Percentiles rank a stretch among this genome's conserved stretches.
Evolutionary conservation across 306 rosid genomes (phyloP).

Genomic region (Quercus mongolica): DNA sequence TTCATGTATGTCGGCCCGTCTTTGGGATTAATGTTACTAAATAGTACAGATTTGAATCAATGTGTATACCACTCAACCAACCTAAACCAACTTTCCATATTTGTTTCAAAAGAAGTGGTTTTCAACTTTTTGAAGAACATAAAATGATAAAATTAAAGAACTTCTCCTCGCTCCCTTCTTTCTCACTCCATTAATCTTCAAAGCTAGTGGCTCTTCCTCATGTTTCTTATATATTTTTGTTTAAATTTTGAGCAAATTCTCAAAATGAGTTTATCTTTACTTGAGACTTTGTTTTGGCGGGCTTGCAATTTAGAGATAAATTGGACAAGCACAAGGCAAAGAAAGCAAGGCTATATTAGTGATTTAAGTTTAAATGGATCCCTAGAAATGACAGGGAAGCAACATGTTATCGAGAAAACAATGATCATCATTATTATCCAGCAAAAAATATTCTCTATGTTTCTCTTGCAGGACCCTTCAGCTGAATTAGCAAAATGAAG

Average conservation of each 20-base stretch:
- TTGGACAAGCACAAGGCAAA: background rate
- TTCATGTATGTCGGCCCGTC: too few species aligned
- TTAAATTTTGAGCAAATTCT: background rate
- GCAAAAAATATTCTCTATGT: background rate
- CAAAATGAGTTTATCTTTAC: too few species aligned
- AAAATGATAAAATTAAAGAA: too few species aligned
- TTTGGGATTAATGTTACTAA: background rate
- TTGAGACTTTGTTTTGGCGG: too few species aligned
- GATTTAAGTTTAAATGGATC: background rate
- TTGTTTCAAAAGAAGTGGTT: too few species aligned
- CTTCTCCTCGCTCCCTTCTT: too few species aligned
- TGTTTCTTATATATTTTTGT: too few species aligned
- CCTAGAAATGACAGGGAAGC: background rate
- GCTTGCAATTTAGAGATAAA: background rate
- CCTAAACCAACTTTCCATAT: too few species aligned
- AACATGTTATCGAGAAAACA: slow-evolving; percentile 2
- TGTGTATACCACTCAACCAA: background rate
- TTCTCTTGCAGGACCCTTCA: slow-evolving; percentile 5
- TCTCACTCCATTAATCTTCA: too few species aligned
- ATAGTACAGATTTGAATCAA: background rate
- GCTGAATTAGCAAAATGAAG: slow-evolving; percentile 16
- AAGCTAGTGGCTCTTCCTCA: too few species aligned
- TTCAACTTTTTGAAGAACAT: background rate
- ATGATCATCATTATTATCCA: slow-evolving; percentile 3
- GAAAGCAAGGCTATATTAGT: background rate